Evolutionary conservation across 176 grass and related monocot genomes (phyloP).

Genomic region (Tillandsia fasciculata): DNA sequence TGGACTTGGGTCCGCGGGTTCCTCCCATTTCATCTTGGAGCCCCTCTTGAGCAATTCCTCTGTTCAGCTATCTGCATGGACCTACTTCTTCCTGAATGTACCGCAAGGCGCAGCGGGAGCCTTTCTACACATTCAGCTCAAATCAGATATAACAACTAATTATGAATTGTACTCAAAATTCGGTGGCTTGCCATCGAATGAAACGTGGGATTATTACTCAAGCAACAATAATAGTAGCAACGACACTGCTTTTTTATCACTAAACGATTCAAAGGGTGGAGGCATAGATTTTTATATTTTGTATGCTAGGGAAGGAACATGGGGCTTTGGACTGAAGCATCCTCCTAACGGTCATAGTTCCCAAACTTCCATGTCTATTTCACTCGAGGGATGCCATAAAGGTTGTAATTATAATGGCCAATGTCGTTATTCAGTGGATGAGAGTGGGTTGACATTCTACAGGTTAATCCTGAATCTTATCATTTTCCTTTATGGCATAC

Average conservation of each 20-base stretch:
- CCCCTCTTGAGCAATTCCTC: slow-evolving; percentile 74
- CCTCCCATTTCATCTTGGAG: slow-evolving; percentile 48
- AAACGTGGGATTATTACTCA: slow-evolving; percentile 76
- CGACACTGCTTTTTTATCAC: slow-evolving; percentile 44
- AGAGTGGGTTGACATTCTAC: slow-evolving; percentile 88
- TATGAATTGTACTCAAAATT: slow-evolving; percentile 77
- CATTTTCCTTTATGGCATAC: slow-evolving; percentile 9
- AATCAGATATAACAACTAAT: slow-evolving; percentile 57
- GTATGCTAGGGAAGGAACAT: slow-evolving; percentile 89
- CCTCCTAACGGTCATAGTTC: slow-evolving; percentile 40
- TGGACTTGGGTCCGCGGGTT: slow-evolving; percentile 30
- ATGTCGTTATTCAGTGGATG: slow-evolving; percentile 69
- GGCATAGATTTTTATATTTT: slow-evolving; percentile 82
- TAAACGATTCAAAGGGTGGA: slow-evolving; percentile 47
- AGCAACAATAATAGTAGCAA: slow-evolving; percentile 51
- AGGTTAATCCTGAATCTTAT: slow-evolving; percentile 39
- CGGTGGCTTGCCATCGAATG: slow-evolving; percentile 65
- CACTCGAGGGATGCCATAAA: slow-evolving; percentile 73
- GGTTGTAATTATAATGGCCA: slow-evolving; percentile 70
- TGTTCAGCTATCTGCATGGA: slow-evolving; percentile 51
- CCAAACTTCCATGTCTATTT: slow-evolving; percentile 60
- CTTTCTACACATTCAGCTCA: slow-evolving; percentile 55
- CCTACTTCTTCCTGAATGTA: slow-evolving; percentile 79
- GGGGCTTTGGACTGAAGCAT: slow-evolving; percentile 82
- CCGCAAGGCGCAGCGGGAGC: slow-evolving; percentile 79